Base-by-base conservation (phyloP, 208 protist genomes). In the Trypanosoma lewisi region DNA sequence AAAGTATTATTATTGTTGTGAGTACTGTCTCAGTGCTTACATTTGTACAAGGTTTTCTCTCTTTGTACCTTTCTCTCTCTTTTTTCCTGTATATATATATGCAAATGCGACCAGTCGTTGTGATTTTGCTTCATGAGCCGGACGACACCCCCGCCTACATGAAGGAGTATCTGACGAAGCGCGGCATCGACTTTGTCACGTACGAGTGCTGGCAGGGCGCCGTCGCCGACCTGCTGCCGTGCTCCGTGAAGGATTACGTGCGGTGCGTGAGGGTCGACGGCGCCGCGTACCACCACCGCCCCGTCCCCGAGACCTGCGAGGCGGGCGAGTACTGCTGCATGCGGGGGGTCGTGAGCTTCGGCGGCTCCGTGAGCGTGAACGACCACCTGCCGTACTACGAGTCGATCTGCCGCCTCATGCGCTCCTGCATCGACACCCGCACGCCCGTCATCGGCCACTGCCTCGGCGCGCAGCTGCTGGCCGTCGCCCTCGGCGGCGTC, bases 351-450 rank as follows among this genome's bases (percentile, higher is more conserved):
- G 70, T 31, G 2, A 71, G 55, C 27, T 63, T 76, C 41, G 70
- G 70, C 4, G 70, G 70, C 19, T 68, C 60, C 7, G 72, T 76
- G 53, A 76, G 70, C 50, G 63, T 54, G 31, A 76, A 76, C 44
- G 70, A 76, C 31, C 27, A 76, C 11, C 53, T 62, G 11, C 54
- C 70, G 5, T 50, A 76, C 56, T 70, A 65, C 37, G 45, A 53
- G 2, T 36, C 44, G 1, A 55, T 70, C 39, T 33, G 48, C 5
- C 16, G 31, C 17, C 27, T 76, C 12, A 56, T 76, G 51, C 51
- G 63, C 25, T 66, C 58, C 4, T 76, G 70, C 49, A 55, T 76
- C 16, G 23, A 44, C 1, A 70, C 51, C 6, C 49, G 63, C 2
- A 70, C 54, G 3, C 70, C 70, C 27, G 57, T 66, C 19, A 63